phyloP scores from a whole-genome alignment of 495 filamentous ascomycete genomes.

The Tuber magnatum region DNA sequence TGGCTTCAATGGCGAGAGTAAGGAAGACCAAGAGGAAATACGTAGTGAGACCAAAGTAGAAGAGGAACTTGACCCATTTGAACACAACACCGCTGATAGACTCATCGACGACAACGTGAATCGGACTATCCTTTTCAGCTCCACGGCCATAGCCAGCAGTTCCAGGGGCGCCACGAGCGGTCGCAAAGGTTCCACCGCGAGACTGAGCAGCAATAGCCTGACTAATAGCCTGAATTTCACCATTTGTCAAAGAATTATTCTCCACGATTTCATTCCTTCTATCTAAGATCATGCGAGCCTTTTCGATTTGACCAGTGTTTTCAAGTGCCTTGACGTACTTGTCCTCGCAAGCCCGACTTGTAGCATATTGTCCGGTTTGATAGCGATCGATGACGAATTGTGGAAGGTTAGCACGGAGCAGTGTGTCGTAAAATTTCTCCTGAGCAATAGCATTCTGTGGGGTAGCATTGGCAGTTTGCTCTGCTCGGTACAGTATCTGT shows the following conservation, averaged over 20 bases:
- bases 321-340: conserved; percentile 69
- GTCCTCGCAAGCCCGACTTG: conserved; percentile 61
- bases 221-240: conserved; percentile 73
- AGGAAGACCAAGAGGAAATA: conserved; percentile 69
- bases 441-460: conserved; percentile 77
- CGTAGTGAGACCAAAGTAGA: conserved; percentile 65
- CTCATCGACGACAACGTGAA: conserved; percentile 96
- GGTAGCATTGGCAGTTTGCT: conserved; percentile 86
- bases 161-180: conserved; percentile 34
- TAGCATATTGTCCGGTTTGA: conserved; percentile 74
- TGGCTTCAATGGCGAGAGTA: conserved; percentile 69
- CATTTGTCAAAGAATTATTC: conserved; percentile 46
- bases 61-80: conserved; percentile 80
- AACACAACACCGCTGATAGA: conserved; percentile 68
- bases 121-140: conserved; percentile 67
- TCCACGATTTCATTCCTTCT: conserved; percentile 25
- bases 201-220: conserved; percentile 76
- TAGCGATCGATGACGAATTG: conserved; percentile 85
- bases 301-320: conserved; percentile 54
- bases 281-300: conserved; percentile 39
- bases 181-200: conserved; percentile 58
- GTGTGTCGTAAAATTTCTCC: conserved; percentile 83
- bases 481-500: conserved; percentile 60
- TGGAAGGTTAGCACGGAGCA: conserved; percentile 86
- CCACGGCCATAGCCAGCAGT: conserved; percentile 45